A percentile compares a stretch with the other conserved stretches of the same genome.
Conservation (phyloP, 2,329 filamentous ascomycete species). For the Cyclaneusma minus region DNA sequence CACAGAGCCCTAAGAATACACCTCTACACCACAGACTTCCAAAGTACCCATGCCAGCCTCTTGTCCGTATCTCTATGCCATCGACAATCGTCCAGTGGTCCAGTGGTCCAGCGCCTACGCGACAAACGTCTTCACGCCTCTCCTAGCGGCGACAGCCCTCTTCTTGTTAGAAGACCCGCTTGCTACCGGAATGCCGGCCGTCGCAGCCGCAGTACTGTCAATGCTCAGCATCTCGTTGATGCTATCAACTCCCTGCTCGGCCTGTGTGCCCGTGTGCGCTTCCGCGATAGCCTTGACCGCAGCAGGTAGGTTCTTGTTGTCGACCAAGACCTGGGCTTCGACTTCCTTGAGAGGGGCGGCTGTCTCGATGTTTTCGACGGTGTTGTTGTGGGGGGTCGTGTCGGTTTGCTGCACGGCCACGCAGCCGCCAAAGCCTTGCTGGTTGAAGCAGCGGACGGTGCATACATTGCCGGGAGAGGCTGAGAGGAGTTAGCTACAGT, state of each 20-base stretch:
- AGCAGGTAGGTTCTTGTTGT: slow-evolving; percentile 19
- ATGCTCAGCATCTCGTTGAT: slow-evolving; percentile 13
- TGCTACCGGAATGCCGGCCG: background rate
- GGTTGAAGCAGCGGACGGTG: slow-evolving; percentile 12
- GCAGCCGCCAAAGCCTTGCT: slow-evolving; percentile 12
- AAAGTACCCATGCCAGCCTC: too few species aligned
- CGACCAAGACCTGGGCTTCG: slow-evolving; percentile 18
- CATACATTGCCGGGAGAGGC: slow-evolving; percentile 17
- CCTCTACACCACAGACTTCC: too few species aligned
- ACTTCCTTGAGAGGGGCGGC: slow-evolving; percentile 19
- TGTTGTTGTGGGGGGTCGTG: background rate
- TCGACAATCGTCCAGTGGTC: too few species aligned
- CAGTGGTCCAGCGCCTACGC: too few species aligned
- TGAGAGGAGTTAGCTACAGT: slow-evolving; percentile 2
- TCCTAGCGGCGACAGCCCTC: background rate
- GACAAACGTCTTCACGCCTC: slow-evolving; percentile 1
- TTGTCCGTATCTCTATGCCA: too few species aligned
- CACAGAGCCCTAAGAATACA: too few species aligned
- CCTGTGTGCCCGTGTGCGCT: slow-evolving; percentile 11
- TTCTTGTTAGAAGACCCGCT: background rate
- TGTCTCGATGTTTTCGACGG: slow-evolving; percentile 11
- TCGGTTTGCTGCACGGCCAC: slow-evolving; percentile 17
- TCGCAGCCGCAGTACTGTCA: slow-evolving; percentile 1
- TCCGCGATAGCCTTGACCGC: slow-evolving; percentile 20
- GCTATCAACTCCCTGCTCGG: slow-evolving; percentile 11